Evolutionary conservation across 106 monocot species (phyloP).

Genomic region (Cymbidium sinense): DNA sequence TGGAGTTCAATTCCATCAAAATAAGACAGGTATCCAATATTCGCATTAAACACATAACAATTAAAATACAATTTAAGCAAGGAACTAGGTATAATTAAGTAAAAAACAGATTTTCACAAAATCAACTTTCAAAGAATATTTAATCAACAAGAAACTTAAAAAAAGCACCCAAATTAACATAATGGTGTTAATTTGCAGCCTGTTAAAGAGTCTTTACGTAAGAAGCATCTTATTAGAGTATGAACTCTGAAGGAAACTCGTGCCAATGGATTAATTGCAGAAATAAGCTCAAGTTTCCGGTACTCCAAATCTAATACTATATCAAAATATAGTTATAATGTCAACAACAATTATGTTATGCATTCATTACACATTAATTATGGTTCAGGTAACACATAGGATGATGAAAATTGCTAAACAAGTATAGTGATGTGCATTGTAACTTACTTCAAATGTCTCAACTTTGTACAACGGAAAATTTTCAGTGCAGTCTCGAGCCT

Average conservation of each 20-base stretch:
- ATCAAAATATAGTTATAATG: conserved; percentile 2
- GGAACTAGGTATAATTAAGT: neutral
- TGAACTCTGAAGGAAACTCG: neutral
- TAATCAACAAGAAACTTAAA: neutral
- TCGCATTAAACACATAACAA: neutral
- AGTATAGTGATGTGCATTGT: neutral
- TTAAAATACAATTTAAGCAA: neutral
- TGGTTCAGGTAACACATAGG: neutral
- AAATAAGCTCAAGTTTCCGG: neutral
- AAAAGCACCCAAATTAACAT: neutral
- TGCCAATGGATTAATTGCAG: neutral
- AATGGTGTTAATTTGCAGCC: neutral
- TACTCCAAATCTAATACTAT: neutral
- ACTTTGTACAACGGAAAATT: conserved; percentile 40
- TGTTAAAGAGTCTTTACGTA: neutral
- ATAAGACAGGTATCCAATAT: neutral
- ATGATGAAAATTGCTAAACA: conserved; percentile 2
- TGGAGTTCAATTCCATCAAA: neutral
- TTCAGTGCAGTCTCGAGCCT: conserved; percentile 38
- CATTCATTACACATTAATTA: neutral
- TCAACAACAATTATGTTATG: neutral
- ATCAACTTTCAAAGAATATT: neutral
- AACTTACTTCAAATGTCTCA: conserved; percentile 57
- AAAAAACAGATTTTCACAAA: neutral
- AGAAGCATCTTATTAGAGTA: neutral